phyloP scores from a whole-genome alignment of 345 rosid species.

The Gossypium mustelinum region DNA sequence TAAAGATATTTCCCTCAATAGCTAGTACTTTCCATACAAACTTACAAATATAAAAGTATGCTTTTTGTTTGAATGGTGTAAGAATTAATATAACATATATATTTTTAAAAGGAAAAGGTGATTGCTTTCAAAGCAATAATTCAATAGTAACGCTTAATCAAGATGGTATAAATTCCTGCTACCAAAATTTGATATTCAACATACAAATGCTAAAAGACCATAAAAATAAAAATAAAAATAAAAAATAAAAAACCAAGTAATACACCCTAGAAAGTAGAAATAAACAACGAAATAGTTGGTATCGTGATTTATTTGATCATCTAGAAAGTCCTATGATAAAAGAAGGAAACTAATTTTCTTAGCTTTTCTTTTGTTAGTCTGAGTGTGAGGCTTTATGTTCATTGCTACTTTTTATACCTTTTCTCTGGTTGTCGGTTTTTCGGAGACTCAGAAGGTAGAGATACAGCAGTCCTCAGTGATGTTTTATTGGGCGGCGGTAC shows the following conservation, averaged over 20 bases:
- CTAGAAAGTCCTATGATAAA: background rate
- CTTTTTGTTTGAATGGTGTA: background rate
- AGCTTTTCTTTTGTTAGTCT: background rate
- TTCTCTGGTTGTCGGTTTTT: conserved; percentile 51
- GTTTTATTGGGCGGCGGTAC: conserved; percentile 57
- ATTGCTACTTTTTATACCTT: conserved; percentile 34
- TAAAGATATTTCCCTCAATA: background rate
- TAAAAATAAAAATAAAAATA: background rate
- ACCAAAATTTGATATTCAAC: background rate
- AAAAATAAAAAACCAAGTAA: background rate
- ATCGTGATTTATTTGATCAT: background rate
- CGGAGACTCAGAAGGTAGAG: conserved; percentile 66
- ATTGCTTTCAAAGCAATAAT: background rate
- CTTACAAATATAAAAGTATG: background rate
- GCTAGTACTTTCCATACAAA: background rate
- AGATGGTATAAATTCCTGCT: background rate
- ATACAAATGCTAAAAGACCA: conserved; percentile 7
- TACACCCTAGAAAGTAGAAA: background rate
- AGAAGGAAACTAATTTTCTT: background rate
- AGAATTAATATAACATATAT: background rate
- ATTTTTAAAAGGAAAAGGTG: background rate
- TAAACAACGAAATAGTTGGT: background rate
- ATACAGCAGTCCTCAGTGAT: conserved; percentile 53
- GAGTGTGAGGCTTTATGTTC: background rate
- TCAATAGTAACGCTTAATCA: background rate